A percentile compares a stretch with the other conserved stretches of the same genome.
These are phyloP conservation scores for Metahyphopichia silvanorum DNA, from an alignment of 805 yeast species.

Conservation along the genomic window DNA sequence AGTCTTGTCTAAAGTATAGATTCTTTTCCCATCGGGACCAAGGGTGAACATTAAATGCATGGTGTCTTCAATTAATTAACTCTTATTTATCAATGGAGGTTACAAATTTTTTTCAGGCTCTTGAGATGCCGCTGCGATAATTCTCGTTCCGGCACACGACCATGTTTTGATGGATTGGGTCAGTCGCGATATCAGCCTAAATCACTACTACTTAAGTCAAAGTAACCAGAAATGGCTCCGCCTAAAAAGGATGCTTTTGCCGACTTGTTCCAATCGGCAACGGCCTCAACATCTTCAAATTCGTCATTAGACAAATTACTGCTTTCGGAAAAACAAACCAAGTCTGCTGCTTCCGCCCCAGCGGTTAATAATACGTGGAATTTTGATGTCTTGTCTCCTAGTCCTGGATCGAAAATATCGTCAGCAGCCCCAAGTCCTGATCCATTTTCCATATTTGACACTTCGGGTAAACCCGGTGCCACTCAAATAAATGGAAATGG, in stretches of 20 bases:
- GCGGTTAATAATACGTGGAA: conserved; percentile 24
- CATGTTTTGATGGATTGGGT: no score
- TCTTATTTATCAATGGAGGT: background rate
- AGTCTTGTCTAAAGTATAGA: conserved; percentile 83
- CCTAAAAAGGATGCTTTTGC: conserved; percentile 47
- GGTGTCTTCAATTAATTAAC: conserved; percentile 12
- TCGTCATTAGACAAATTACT: conserved; percentile 8
- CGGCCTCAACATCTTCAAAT: conserved; percentile 10
- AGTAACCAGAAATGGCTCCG: conserved; percentile 18
- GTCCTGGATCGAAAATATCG: background rate
- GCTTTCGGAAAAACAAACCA: conserved; percentile 26
- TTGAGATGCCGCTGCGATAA: background rate
- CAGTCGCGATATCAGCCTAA: no score
- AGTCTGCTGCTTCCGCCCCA: conserved; percentile 4
- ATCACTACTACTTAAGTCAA: no score
- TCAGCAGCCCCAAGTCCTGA: conserved; percentile 7
- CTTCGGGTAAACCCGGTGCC: background rate
- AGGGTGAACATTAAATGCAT: conserved; percentile 99
- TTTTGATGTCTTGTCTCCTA: conserved; percentile 29
- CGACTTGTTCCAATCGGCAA: conserved; percentile 36
- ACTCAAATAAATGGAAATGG: background rate
- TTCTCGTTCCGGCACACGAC: conserved; percentile 1
- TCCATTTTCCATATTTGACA: conserved; percentile 24
- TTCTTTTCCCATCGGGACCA: conserved; percentile 92
- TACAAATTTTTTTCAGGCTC: background rate